A percentile compares a stretch with the other conserved stretches of the same genome.
These are phyloP conservation scores for Fulvia fulva DNA, from an alignment of 2,329 filamentous ascomycete species.

Conservation along the genomic window DNA sequence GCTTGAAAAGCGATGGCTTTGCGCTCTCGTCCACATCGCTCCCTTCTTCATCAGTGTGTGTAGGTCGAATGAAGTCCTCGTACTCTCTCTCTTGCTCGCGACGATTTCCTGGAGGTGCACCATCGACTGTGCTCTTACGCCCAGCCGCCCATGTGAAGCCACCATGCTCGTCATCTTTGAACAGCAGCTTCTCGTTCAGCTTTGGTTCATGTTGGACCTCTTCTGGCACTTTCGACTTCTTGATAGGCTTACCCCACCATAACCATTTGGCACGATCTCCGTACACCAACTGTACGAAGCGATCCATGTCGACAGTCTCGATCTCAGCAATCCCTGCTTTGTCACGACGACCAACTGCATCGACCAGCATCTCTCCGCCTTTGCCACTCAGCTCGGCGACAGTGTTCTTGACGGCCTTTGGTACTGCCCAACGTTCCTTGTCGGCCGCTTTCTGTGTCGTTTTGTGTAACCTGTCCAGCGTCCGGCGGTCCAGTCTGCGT, in stretches of 20 bases:
- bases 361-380: conserved; percentile 88
- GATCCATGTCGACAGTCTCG: conserved; percentile 85
- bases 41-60: conserved; percentile 30
- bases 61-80: conserved; percentile 19
- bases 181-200: conserved; percentile 40
- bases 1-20: conserved; percentile 63
- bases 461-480: conserved; percentile 73
- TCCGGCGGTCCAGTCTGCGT: conserved; percentile 75
- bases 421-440: conserved; percentile 87
- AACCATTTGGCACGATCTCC: conserved; percentile 89
- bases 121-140: conserved; percentile 52
- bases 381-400: conserved; percentile 92
- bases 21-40: conserved; percentile 31
- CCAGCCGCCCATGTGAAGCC: conserved; percentile 42
- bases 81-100: conserved; percentile 21
- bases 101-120: conserved; percentile 27
- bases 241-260: conserved; percentile 85
- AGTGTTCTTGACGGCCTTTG: conserved; percentile 89
- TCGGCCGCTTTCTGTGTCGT: conserved; percentile 86
- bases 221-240: conserved; percentile 40
- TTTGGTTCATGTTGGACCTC: conserved; percentile 14
- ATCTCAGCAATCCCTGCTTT: conserved; percentile 88
- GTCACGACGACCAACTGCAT: conserved; percentile 79
- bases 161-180: conserved; percentile 56
- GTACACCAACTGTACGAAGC: conserved; percentile 70